Evolutionary conservation across 495 filamentous ascomycete species (phyloP).

Genomic region (Aspergillus taichungensis): DNA sequence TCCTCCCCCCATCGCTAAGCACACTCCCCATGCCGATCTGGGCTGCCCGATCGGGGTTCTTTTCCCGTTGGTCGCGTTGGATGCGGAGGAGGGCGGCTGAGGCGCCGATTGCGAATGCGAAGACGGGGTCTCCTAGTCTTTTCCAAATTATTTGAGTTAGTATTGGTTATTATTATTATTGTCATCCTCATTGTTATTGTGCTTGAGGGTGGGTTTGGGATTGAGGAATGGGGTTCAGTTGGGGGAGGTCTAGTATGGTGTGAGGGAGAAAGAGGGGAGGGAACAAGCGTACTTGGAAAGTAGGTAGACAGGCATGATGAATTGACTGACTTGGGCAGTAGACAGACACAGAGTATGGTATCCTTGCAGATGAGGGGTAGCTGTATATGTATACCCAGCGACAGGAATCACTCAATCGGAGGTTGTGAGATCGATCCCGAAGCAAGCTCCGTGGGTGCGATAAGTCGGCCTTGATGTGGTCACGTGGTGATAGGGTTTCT

Average conservation of each 20-base stretch:
- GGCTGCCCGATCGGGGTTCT: conserved; percentile 24
- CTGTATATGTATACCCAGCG: too few species aligned
- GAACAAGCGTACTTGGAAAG: conserved; percentile 32
- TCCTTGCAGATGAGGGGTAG: too few species aligned
- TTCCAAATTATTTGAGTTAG: background rate
- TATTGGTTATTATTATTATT: background rate
- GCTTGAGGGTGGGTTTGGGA: background rate
- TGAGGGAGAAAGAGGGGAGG: background rate
- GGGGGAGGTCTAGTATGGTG: background rate
- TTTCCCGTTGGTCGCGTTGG: conserved; percentile 73
- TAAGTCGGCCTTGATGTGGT: too few species aligned
- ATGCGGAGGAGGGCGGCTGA: conserved; percentile 48
- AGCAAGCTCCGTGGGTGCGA: too few species aligned
- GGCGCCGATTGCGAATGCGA: conserved; percentile 72
- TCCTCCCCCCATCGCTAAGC: conserved; percentile 19
- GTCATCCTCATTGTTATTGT: too few species aligned
- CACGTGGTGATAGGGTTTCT: too few species aligned
- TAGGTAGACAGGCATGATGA: conserved; percentile 29
- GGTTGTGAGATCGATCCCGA: too few species aligned
- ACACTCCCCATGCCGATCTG: conserved; percentile 26
- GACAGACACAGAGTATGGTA: too few species aligned
- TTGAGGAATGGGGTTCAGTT: background rate
- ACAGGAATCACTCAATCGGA: too few species aligned
- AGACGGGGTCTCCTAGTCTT: conserved; percentile 75
- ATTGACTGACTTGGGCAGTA: background rate